These are phyloP conservation scores for Myxozyma kluyveri DNA, from an alignment of 805 yeast species.

Conservation along the genomic window DNA sequence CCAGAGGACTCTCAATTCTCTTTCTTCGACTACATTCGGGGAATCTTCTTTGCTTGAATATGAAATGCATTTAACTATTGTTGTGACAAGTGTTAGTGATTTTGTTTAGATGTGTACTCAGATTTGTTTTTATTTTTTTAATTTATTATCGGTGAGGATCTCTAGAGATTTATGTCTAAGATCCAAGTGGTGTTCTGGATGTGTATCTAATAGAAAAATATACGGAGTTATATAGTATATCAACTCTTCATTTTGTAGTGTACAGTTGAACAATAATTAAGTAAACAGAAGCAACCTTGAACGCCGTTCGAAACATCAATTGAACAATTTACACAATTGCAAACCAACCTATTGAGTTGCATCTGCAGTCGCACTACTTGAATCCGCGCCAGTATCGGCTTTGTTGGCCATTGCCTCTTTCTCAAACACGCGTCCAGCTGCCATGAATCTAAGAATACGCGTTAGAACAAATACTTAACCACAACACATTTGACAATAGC, in stretches of 20 bases:
- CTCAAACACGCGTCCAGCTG: slow-evolving; percentile 38
- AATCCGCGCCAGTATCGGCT: slow-evolving; percentile 1
- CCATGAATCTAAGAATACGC: slow-evolving; percentile 34
- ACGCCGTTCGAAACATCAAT: too few species aligned
- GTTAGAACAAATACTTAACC: neutral
- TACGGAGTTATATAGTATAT: too few species aligned
- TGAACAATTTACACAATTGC: too few species aligned
- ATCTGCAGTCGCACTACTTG: too few species aligned
- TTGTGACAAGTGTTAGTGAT: too few species aligned
- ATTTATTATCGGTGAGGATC: neutral
- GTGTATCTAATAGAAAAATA: too few species aligned
- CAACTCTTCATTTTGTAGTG: too few species aligned
- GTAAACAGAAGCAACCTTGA: too few species aligned
- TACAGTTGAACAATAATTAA: too few species aligned
- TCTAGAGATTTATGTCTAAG: neutral
- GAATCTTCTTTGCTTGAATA: neutral
- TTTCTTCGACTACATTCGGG: slow-evolving; percentile 5
- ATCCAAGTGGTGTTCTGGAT: neutral
- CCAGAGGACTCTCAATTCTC: too few species aligned
- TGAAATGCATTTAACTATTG: too few species aligned
- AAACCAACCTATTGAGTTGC: too few species aligned
- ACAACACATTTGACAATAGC: neutral
- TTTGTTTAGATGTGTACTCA: neutral
- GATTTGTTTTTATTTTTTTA: neutral
- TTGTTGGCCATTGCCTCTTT: slow-evolving; percentile 31